Evolutionary conservation across 192 early-diverging fungal genomes (phyloP).

Genomic region (Gonapodya prolifera): DNA sequence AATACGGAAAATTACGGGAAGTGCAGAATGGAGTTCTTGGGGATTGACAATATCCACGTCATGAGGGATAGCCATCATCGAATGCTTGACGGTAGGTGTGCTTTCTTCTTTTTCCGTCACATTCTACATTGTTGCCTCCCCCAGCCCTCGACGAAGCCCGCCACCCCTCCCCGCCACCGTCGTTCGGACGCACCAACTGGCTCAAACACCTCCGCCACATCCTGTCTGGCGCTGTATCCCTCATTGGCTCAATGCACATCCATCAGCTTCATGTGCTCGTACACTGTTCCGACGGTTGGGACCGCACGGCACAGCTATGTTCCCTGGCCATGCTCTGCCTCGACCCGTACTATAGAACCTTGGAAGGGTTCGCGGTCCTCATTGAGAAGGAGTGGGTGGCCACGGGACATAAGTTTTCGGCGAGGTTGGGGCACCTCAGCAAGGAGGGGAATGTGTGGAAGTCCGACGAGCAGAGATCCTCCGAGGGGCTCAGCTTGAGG

Average conservation of each 20-base stretch:
- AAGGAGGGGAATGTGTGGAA: constrained; percentile 21
- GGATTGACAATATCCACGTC: constrained; percentile 98
- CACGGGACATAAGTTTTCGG: constrained; percentile 92
- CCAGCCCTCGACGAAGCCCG: constrained; percentile 13
- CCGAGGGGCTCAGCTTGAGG: background rate
- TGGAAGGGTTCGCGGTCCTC: constrained; percentile 78
- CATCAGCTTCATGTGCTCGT: constrained; percentile 75
- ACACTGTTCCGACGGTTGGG: constrained; percentile 99
- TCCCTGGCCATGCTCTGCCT: constrained; percentile 80
- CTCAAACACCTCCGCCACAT: constrained; percentile 72
- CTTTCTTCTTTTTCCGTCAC: constrained; percentile 4
- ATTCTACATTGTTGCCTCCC: constrained; percentile 10
- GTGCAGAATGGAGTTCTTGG: constrained; percentile 75
- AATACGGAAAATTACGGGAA: constrained; percentile 85
- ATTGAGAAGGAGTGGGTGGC: constrained; percentile 97
- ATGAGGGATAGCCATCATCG: constrained; percentile 80
- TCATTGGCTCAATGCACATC: constrained; percentile 67
- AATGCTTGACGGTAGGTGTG: constrained; percentile 60
- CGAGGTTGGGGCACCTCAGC: constrained; percentile 81
- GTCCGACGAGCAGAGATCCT: background rate
- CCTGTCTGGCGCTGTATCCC: constrained; percentile 62
- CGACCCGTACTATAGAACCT: constrained; percentile 92
- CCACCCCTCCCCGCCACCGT: constrained; percentile 9
- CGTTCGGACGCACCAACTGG: constrained; percentile 71
- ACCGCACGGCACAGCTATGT: constrained; percentile 90